phyloP scores from a whole-genome alignment of 1,139 yeast species.

The Suhomyces panamericanus region DNA sequence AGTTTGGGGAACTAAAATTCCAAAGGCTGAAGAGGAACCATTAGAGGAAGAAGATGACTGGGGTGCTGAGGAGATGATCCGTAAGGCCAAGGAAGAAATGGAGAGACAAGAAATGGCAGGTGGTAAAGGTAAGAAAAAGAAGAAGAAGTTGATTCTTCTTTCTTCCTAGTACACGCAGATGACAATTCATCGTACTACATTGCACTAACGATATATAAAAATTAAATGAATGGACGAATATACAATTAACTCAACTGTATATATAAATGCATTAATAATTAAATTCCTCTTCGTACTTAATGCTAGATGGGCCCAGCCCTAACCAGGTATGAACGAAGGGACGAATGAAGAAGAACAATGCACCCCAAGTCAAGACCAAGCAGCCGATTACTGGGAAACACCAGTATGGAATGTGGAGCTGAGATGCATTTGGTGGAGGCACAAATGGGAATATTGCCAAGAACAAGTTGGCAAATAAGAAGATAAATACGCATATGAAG shows the following conservation, averaged over 20 bases:
- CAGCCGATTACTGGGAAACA: constrained; percentile 58
- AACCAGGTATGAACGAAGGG: constrained; percentile 10
- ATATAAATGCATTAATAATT: neutral
- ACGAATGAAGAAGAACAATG: constrained; percentile 25
- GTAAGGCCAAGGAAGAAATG: constrained; percentile 51
- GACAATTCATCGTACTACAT: neutral
- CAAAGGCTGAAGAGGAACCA: constrained; percentile 35
- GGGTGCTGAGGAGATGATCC: constrained; percentile 51
- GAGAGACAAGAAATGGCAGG: constrained; percentile 26
- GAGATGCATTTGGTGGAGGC: constrained; percentile 46
- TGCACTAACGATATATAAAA: constrained; percentile 1
- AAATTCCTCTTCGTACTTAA: constrained; percentile 17
- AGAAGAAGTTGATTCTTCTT: constrained; percentile 28
- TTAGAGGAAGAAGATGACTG: constrained; percentile 34
- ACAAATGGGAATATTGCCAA: constrained; percentile 59
- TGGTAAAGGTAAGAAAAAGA: constrained; percentile 40
- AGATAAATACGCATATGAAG: constrained; percentile 32
- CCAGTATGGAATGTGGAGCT: constrained; percentile 49
- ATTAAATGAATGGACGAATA: constrained; percentile 8
- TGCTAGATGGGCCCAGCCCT: constrained; percentile 13
- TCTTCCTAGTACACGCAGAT: constrained; percentile 7
- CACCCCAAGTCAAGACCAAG: constrained; percentile 48
- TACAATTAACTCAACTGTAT: neutral
- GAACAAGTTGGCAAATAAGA: constrained; percentile 50
- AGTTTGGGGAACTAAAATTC: constrained; percentile 63